phyloP scores from a whole-genome alignment of 2,329 filamentous ascomycete species.

The Dothidotthia symphoricarpi region DNA sequence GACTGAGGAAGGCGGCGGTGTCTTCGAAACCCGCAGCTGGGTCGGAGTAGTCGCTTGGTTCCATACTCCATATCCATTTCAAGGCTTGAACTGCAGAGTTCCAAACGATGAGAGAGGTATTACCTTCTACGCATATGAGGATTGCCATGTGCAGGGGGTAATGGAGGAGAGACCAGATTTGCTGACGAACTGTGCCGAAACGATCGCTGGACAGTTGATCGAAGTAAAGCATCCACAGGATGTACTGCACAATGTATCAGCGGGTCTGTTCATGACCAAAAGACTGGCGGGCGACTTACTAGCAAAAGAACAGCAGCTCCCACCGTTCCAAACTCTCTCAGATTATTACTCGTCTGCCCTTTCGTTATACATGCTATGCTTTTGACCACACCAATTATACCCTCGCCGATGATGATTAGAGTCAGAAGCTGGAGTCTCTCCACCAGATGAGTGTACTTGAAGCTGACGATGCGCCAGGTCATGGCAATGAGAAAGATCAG shows the following conservation, averaged over 20 bases:
- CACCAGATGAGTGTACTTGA: conserved; percentile 59
- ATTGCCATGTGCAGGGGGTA: conserved; percentile 62
- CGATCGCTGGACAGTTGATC: conserved; percentile 50
- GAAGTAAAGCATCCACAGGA: conserved; percentile 62
- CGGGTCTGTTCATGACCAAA: too few relatives aligned
- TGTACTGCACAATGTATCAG: conserved; percentile 25
- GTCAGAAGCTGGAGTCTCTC: conserved; percentile 61
- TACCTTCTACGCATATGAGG: conserved; percentile 60
- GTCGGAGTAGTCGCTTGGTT: conserved; percentile 12
- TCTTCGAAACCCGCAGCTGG: conserved; percentile 16
- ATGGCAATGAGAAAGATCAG: conserved; percentile 24
- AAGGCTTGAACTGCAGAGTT: conserved; percentile 25
- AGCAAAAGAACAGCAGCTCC: conserved; percentile 18
- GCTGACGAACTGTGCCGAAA: conserved; percentile 55
- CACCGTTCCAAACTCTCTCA: conserved; percentile 21
- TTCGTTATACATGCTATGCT: conserved; percentile 24
- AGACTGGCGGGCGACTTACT: conserved; percentile 2
- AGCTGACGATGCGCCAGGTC: conserved; percentile 54
- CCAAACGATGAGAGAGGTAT: conserved; percentile 25
- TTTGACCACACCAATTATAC: conserved; percentile 57
- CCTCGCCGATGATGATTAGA: conserved; percentile 63
- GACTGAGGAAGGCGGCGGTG: conserved; percentile 6
- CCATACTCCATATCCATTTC: conserved; percentile 19
- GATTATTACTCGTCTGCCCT: conserved; percentile 17
- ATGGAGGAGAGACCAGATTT: conserved; percentile 56